phyloP scores from a whole-genome alignment of 2,329 filamentous ascomycete genomes.

The Sclerotinia glacialis region DNA sequence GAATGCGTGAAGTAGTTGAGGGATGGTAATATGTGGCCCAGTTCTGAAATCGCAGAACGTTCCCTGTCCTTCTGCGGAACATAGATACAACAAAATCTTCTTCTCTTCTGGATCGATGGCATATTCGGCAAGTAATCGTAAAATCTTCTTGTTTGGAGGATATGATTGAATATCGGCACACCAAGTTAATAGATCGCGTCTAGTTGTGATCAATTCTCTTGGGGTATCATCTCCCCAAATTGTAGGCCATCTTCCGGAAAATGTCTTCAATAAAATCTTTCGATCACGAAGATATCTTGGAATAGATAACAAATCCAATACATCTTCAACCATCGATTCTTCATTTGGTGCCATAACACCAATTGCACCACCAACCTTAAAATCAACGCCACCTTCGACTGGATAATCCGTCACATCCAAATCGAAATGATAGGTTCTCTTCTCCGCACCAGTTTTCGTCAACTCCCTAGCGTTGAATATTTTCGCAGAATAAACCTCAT shows the following conservation, averaged over 20 bases:
- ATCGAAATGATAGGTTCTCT: slow-evolving; percentile 96
- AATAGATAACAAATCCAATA: slow-evolving; percentile 78
- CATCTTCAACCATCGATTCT: slow-evolving; percentile 69
- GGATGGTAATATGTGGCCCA: slow-evolving; percentile 78
- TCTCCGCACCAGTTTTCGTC: slow-evolving; percentile 85
- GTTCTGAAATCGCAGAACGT: slow-evolving; percentile 93
- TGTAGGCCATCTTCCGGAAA: slow-evolving; percentile 85
- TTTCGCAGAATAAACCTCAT: slow-evolving; percentile 86
- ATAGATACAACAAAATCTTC: slow-evolving; percentile 83
- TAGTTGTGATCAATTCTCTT: slow-evolving; percentile 82
- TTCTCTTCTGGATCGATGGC: slow-evolving; percentile 77
- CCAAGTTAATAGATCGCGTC: slow-evolving; percentile 91
- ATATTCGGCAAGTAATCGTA: slow-evolving; percentile 83
- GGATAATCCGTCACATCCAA: slow-evolving; percentile 96
- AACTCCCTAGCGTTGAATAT: slow-evolving; percentile 82
- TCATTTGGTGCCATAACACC: slow-evolving; percentile 90
- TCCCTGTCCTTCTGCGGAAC: slow-evolving; percentile 85
- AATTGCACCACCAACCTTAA: slow-evolving; percentile 94
- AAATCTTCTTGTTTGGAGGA: slow-evolving; percentile 81
- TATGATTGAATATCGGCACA: slow-evolving; percentile 92
- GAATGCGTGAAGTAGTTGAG: slow-evolving; percentile 87
- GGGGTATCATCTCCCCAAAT: slow-evolving; percentile 93
- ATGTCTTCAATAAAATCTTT: slow-evolving; percentile 75
- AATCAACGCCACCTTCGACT: slow-evolving; percentile 78
- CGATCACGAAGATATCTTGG: slow-evolving; percentile 82